Evolutionary conservation across 768 basidiomycete species (phyloP).

Genomic region (Tylopilus cervinicoccineus): DNA sequence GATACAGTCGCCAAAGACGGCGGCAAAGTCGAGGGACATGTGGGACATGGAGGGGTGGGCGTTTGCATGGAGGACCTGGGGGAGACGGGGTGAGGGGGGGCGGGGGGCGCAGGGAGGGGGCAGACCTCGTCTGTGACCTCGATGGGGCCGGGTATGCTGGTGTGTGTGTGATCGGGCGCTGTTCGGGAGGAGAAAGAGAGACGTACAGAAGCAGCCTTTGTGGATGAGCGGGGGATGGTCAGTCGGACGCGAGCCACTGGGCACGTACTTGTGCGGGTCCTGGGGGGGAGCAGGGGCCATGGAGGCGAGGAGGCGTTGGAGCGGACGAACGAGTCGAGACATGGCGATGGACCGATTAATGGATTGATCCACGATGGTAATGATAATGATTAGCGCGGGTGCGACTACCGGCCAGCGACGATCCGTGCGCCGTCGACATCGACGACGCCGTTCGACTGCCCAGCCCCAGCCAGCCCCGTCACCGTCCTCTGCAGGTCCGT

Average conservation of each 20-base stretch:
- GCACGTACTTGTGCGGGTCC: conserved; percentile 48
- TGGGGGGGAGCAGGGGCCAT: background rate
- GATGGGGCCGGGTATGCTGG: conserved; percentile 61
- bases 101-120: background rate
- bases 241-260: conserved; percentile 8
- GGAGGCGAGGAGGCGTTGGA: background rate
- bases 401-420: conserved; percentile 33
- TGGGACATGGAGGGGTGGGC: conserved; percentile 90
- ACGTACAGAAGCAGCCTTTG: conserved; percentile 48
- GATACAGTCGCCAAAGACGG: conserved; percentile 85
- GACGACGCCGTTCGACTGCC: conserved; percentile 34
- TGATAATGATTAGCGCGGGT: background rate
- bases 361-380: background rate
- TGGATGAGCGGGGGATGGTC: conserved; percentile 20
- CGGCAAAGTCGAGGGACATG: conserved; percentile 82
- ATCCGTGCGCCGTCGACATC: conserved; percentile 31
- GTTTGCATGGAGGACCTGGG: conserved; percentile 85
- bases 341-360: conserved; percentile 16
- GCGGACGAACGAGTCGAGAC: conserved; percentile 17
- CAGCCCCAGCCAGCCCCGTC: conserved; percentile 60
- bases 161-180: background rate
- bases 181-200: background rate
- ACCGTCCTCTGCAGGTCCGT: conserved; percentile 86
- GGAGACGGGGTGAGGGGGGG: background rate
- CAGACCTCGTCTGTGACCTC: conserved; percentile 59